Evolutionary conservation across 208 protist species (phyloP).

Genomic region (Leishmania martiniquensis): DNA sequence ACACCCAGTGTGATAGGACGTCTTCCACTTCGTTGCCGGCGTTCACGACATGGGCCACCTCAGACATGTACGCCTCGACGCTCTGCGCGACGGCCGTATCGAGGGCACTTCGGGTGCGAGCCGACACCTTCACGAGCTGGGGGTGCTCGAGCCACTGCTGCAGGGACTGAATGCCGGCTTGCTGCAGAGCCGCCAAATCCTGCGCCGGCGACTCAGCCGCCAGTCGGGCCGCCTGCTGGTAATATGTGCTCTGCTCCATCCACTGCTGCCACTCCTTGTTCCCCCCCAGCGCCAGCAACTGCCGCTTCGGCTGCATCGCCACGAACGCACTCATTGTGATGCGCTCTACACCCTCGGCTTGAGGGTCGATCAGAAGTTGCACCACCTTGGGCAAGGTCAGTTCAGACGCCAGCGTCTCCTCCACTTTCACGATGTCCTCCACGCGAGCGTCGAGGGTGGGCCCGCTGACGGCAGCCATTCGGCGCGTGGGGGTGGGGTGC

Average conservation of each 20-base stretch:
- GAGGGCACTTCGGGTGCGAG: slow-evolving; percentile 70
- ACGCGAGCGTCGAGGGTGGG: slow-evolving; percentile 71
- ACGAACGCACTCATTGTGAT: slow-evolving; percentile 75
- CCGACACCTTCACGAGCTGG: slow-evolving; percentile 74
- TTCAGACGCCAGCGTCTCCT: slow-evolving; percentile 52
- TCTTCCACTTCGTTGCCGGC: slow-evolving; percentile 46
- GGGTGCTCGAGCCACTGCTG: slow-evolving; percentile 85
- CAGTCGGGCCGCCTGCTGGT: slow-evolving; percentile 74
- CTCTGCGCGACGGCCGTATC: slow-evolving; percentile 80
- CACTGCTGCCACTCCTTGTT: slow-evolving; percentile 80
- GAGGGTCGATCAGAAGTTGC: slow-evolving; percentile 76
- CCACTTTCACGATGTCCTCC: slow-evolving; percentile 68
- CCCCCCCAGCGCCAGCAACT: slow-evolving; percentile 61
- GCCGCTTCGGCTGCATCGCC: slow-evolving; percentile 78
- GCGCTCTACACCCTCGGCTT: slow-evolving; percentile 65
- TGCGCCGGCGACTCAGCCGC: slow-evolving; percentile 56
- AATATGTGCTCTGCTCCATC: slow-evolving; percentile 69
- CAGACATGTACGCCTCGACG: slow-evolving; percentile 67
- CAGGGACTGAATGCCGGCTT: slow-evolving; percentile 74
- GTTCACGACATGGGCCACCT: slow-evolving; percentile 69
- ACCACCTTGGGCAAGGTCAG: slow-evolving; percentile 65
- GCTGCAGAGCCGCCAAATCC: slow-evolving; percentile 65
- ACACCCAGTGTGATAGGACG: slow-evolving; percentile 54
- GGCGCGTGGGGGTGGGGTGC: slow-evolving; percentile 27
- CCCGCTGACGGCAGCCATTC: slow-evolving; percentile 32